phyloP scores from a whole-genome alignment of 768 basidiomycete genomes.

The Collybia nuda region DNA sequence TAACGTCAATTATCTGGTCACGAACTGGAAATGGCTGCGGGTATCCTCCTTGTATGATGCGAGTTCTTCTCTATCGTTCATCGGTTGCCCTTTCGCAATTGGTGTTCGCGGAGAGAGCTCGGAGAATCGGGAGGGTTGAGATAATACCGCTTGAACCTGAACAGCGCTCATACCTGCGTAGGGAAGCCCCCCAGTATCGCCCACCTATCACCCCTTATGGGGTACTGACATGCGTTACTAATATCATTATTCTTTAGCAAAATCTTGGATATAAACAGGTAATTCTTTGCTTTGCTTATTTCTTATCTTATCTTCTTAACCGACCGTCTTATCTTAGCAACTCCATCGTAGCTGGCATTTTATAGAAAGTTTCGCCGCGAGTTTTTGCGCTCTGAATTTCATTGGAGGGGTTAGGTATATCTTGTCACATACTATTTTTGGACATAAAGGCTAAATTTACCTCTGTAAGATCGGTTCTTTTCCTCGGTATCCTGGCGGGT shows the following conservation, averaged over 20 bases:
- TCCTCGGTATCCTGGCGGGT: constrained; percentile 80
- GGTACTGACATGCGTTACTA: constrained; percentile 42
- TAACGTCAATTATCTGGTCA: constrained; percentile 71
- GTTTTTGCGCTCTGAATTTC: constrained; percentile 88
- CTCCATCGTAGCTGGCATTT: constrained; percentile 85
- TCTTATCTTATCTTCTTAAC: constrained; percentile 7
- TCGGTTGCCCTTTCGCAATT: constrained; percentile 10
- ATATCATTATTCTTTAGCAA: constrained; percentile 51
- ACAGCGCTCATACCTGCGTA: constrained; percentile 97
- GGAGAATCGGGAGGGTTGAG: constrained; percentile 71
- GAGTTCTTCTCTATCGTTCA: constrained; percentile 20
- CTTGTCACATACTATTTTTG: neutral
- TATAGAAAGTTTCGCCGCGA: constrained; percentile 83
- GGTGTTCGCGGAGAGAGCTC: constrained; percentile 22
- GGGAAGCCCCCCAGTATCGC: constrained; percentile 86
- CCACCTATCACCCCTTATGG: constrained; percentile 39
- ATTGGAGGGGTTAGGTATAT: constrained; percentile 81
- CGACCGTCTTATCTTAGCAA: constrained; percentile 46
- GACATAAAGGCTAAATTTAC: constrained; percentile 1
- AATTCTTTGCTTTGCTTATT: constrained; percentile 5
- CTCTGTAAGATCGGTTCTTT: constrained; percentile 62
- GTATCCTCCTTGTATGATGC: constrained; percentile 62
- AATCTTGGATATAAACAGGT: constrained; percentile 83
- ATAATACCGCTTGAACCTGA: constrained; percentile 98
- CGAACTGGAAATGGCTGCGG: constrained; percentile 85